These are phyloP conservation scores for Lumnitzera racemosa DNA, from an alignment of 345 rosid species.

Conservation along the genomic window DNA sequence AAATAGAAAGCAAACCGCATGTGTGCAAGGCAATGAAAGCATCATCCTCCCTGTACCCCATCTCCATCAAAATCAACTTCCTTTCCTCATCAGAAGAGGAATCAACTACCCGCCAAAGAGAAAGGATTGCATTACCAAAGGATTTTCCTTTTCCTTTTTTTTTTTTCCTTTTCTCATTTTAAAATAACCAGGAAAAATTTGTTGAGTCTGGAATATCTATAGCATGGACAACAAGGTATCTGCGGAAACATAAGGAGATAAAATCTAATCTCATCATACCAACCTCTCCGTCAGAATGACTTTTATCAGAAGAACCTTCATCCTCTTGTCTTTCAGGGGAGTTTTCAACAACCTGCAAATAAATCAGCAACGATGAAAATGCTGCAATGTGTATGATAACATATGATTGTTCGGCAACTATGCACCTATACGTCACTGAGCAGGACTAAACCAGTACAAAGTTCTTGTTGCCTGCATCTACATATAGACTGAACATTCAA, in stretches of 20 bases:
- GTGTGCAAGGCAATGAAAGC: slow-evolving; percentile 70
- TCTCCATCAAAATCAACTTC: slow-evolving; percentile 30
- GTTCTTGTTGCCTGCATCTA: too few relatives aligned
- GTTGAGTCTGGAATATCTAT: too few relatives aligned
- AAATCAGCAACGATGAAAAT: not conserved
- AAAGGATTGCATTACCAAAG: slow-evolving; percentile 9
- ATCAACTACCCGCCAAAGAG: slow-evolving; percentile 28
- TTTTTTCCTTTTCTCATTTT: too few relatives aligned
- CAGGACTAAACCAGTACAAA: too few relatives aligned
- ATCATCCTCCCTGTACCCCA: slow-evolving; percentile 70
- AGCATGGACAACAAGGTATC: too few relatives aligned
- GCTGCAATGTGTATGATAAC: not conserved
- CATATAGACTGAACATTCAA: too few relatives aligned
- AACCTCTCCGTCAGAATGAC: slow-evolving; percentile 57
- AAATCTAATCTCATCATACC: not conserved
- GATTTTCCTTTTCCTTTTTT: too few relatives aligned
- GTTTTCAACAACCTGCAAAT: slow-evolving; percentile 32
- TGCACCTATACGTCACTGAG: too few relatives aligned
- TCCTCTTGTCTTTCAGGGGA: slow-evolving; percentile 36
- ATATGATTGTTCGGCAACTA: too few relatives aligned
- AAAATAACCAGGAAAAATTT: too few relatives aligned
- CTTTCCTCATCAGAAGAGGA: slow-evolving; percentile 26
- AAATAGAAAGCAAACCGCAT: slow-evolving; percentile 49
- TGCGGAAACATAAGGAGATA: too few relatives aligned
- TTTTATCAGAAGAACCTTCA: slow-evolving; percentile 35